phyloP scores from a whole-genome alignment of 2,329 filamentous ascomycete genomes.

The Neofusicoccum cordaticola region DNA sequence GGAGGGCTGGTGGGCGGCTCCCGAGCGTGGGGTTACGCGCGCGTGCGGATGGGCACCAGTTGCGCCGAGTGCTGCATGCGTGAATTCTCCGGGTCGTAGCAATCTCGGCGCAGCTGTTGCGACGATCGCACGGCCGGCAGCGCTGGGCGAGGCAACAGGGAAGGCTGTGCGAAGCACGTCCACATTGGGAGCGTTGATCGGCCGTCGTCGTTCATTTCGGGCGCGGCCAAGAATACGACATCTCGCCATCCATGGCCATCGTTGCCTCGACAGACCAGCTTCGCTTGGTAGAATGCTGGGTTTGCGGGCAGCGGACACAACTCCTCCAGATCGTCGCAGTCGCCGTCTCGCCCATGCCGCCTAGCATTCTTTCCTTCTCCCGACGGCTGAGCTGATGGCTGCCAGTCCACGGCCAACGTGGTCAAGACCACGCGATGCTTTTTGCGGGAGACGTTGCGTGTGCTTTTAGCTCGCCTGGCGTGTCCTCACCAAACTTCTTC shows the following conservation, averaged over 20 bases:
- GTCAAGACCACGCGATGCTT: no score
- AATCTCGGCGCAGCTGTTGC: background rate
- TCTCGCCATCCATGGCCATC: background rate
- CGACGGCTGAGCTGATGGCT: no score
- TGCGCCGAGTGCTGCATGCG: background rate
- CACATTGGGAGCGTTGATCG: background rate
- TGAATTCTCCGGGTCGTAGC: conserved; percentile 8
- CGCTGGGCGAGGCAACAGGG: background rate
- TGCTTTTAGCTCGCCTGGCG: no score
- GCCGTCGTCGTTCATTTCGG: background rate
- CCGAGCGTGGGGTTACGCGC: conserved; percentile 1
- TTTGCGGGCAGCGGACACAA: background rate
- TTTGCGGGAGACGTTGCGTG: no score
- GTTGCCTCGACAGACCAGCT: background rate
- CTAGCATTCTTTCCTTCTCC: background rate
- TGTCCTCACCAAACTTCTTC: background rate
- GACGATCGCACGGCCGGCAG: background rate
- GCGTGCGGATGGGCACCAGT: background rate
- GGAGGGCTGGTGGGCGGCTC: background rate
- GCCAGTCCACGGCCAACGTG: no score
- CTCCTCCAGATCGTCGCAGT: conserved; percentile 1
- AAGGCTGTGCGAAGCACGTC: background rate
- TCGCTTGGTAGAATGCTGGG: background rate
- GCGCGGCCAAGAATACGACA: background rate
- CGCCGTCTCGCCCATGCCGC: background rate